Percentiles rank a stretch among this genome's conserved stretches.
Evolutionary conservation across 73 alveolate genomes (phyloP).

Genomic region (Effrenium voratum): DNA sequence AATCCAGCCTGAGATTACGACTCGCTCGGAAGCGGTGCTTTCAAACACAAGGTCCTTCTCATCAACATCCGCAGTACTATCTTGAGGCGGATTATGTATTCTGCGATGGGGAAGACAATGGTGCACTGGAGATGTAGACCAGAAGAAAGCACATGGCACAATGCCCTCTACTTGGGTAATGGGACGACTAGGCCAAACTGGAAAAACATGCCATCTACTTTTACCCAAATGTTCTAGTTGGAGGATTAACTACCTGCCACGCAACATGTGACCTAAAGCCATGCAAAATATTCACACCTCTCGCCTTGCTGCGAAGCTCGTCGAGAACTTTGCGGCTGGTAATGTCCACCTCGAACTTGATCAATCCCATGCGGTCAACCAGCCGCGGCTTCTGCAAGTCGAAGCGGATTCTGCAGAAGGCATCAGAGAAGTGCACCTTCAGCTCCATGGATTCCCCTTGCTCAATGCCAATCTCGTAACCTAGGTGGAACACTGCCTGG

Average conservation of each 20-base stretch:
- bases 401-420: constrained; percentile 43
- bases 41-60: no score
- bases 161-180: no score
- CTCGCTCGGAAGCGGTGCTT: no score
- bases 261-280: background rate
- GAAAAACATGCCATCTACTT: constrained; percentile 39
- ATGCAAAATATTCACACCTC: constrained; percentile 16
- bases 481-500: constrained; percentile 69
- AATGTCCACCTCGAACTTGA: constrained; percentile 48
- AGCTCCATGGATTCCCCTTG: constrained; percentile 5
- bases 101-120: no score
- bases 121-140: no score
- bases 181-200: constrained; percentile 57
- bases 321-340: constrained; percentile 2
- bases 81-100: no score
- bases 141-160: no score
- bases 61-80: no score
- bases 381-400: constrained; percentile 46
- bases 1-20: no score
- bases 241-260: no score
- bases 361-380: constrained; percentile 75
- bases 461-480: constrained; percentile 63
- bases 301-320: constrained; percentile 46
- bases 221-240: no score
- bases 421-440: background rate